Evolutionary conservation across 2,329 filamentous ascomycete species (phyloP), one percentile per base, ranked within the genome.

Genomic region (Apiospora saccharicola): DNA sequence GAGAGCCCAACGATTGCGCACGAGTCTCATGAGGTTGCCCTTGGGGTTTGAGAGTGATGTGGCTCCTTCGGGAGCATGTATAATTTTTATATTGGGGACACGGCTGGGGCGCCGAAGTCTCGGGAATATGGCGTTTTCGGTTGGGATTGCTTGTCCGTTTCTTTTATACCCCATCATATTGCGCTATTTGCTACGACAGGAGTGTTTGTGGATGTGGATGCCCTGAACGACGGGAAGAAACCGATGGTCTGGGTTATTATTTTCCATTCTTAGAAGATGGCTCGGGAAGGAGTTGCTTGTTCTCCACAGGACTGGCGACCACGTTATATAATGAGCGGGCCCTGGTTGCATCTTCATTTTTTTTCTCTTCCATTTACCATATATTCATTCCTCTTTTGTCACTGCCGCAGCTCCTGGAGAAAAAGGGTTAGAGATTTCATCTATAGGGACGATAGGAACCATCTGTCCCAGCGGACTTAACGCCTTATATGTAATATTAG

Each of bases 111-210:
- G 57, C 57, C 57, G 19, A 64, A 64, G 57, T 64, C 57, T 37
- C n/a, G 44, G 73, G 72, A 43, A 57, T 67, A 51, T 16, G 73
- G 79, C 79, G 76, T 79, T 80, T 77, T 73, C 76, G 75, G 77
- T 76, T 76, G 75, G 71, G 76, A 79, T 75, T 78, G 76, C 76
- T 79, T 78, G 76, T 78, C 78, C 76, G 78, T 80, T 80, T 81
- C 77, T 80, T 78, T 80, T 82, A 80, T 82, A 83, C 78, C 83
- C 81, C 78, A 81, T 80, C 77, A 79, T 79, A 82, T 80, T 51
- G 82, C 77, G 81, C 73, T 79, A 76, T 80, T 80, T 81, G 79
- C 77, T 77, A 79, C 74, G 77, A 74, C 75, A 75, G 74, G 73
- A 72, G 77, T 79, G 78, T 64, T 64, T 64, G 57, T 64, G 75